These are phyloP conservation scores for Moniliophthora roreri DNA, from an alignment of 1,284 basidiomycete species.

Conservation along the genomic window DNA sequence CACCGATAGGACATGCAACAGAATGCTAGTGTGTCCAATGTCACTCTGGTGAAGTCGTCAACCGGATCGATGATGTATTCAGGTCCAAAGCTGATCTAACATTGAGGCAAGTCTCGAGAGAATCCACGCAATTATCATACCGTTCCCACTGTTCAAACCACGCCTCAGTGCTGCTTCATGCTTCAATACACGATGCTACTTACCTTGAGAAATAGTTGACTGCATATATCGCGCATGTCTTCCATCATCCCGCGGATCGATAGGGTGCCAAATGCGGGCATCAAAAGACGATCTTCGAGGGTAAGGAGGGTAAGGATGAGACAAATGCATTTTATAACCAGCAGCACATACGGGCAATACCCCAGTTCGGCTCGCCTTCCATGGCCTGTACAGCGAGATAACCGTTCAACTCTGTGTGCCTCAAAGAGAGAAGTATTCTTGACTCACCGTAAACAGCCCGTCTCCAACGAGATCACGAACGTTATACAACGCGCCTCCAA, in stretches of 20 bases:
- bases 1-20: constrained; percentile 46
- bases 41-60: constrained; percentile 46
- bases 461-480: constrained; percentile 44
- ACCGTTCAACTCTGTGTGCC: too few relatives aligned
- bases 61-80: constrained; percentile 39
- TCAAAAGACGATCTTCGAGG: constrained; percentile 46
- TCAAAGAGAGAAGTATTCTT: background rate
- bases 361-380: constrained; percentile 47
- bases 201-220: constrained; percentile 42
- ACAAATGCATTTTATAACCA: background rate
- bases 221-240: constrained; percentile 49
- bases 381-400: too few relatives aligned
- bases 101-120: background rate
- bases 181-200: too few relatives aligned
- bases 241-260: constrained; percentile 48
- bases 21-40: constrained; percentile 45
- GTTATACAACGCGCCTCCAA: constrained; percentile 32
- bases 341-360: constrained; percentile 37
- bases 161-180: too few relatives aligned
- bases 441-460: constrained; percentile 42
- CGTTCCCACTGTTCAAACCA: constrained; percentile 45
- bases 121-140: constrained; percentile 21
- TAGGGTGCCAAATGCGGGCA: constrained; percentile 49
- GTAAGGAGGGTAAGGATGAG: background rate
- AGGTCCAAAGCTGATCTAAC: constrained; percentile 46